Conservation (phyloP, 2,329 filamentous ascomycete genomes). For the Sarocladiaceae sp. region DNA sequence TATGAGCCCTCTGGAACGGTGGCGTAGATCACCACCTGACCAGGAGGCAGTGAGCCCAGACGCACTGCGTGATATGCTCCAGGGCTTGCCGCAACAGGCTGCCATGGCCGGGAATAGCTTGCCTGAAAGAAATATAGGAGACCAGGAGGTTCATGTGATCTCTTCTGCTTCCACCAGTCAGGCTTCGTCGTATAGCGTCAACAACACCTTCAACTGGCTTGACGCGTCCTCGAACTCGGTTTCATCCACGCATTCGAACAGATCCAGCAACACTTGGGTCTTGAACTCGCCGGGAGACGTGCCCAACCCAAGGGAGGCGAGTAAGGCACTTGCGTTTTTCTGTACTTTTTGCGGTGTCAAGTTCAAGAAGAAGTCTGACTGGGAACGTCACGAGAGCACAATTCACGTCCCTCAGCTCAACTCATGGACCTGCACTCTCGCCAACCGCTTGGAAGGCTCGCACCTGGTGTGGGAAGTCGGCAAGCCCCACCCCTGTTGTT, state of each 20-base stretch:
- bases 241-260: neutral
- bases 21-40: conserved; percentile 9
- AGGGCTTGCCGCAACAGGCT: too few relatives aligned
- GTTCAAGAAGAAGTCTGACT: conserved; percentile 12
- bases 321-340: neutral
- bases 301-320: neutral
- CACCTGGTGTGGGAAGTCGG: conserved; percentile 42
- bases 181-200: conserved; percentile 4
- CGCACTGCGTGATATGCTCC: conserved; percentile 1
- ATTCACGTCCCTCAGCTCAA: conserved; percentile 37
- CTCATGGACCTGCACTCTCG: conserved; percentile 42
- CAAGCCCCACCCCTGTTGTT: conserved; percentile 33
- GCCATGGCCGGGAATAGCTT: too few relatives aligned
- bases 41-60: conserved; percentile 3
- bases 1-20: conserved; percentile 9
- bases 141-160: neutral
- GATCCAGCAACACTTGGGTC: neutral
- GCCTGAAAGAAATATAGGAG: neutral
- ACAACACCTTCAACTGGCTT: neutral
- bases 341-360: conserved; percentile 9
- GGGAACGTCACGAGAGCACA: conserved; percentile 41
- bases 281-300: neutral
- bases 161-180: conserved; percentile 2
- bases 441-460: conserved; percentile 22
- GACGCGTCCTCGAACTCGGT: conserved; percentile 2